Conservation (phyloP, 2,329 filamentous ascomycete species). For the Camptophora hylomeconis region DNA sequence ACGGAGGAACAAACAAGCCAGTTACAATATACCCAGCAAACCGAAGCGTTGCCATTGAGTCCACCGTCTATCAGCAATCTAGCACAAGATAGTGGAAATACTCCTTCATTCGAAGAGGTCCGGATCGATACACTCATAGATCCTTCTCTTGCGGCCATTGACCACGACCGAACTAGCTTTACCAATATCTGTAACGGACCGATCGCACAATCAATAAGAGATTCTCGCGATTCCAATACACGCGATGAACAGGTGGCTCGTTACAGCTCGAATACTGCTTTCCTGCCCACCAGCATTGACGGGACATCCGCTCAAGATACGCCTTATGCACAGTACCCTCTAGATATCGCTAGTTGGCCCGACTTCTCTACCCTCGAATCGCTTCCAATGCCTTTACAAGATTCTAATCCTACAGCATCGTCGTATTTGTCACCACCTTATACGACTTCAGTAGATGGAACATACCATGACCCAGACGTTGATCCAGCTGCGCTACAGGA, state of each 20-base stretch:
- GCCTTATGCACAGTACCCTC: constrained; percentile 15
- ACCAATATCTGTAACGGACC: constrained; percentile 14
- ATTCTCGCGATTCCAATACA: neutral
- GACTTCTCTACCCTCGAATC: constrained; percentile 25
- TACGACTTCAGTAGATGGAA: too few relatives aligned
- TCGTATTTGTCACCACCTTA: too few relatives aligned
- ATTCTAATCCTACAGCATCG: neutral
- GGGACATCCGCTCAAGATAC: constrained; percentile 9
- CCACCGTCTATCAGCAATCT: neutral
- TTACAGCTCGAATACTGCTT: constrained; percentile 1
- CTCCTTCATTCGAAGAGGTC: neutral
- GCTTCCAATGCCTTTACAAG: constrained; percentile 12
- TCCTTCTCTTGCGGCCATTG: constrained; percentile 7
- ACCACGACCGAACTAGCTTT: constrained; percentile 12
- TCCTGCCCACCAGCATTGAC: constrained; percentile 2
- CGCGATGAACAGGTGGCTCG: constrained; percentile 1
- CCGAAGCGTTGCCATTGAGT: neutral
- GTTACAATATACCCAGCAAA: too few relatives aligned
- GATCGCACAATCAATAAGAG: constrained; percentile 8
- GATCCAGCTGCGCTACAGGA: constrained; percentile 8
- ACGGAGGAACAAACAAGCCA: constrained; percentile 18
- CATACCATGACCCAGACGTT: constrained; percentile 5
- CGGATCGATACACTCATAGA: constrained; percentile 5
- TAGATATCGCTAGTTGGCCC: constrained; percentile 26
- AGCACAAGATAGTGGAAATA: constrained; percentile 2